phyloP scores from a whole-genome alignment of 2,329 filamentous ascomycete species.

The Fusarium gaditjirri region DNA sequence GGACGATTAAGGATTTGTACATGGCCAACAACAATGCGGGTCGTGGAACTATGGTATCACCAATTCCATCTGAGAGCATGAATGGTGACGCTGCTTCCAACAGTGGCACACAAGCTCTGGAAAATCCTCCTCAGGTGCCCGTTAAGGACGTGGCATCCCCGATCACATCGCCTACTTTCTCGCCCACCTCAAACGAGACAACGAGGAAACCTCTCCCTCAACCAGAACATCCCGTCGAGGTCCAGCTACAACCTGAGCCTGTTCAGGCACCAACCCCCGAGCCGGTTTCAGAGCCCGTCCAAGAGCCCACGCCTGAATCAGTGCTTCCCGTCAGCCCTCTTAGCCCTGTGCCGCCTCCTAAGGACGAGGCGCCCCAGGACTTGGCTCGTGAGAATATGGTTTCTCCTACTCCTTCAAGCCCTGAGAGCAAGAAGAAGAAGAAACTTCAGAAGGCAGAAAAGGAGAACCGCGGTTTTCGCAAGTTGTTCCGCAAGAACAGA shows the following conservation, averaged over 20 bases:
- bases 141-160: conserved; percentile 50
- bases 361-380: conserved; percentile 40
- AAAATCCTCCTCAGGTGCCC: conserved; percentile 54
- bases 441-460: conserved; percentile 66
- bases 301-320: conserved; percentile 12
- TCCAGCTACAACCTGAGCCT: conserved; percentile 13
- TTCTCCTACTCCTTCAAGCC: conserved; percentile 50
- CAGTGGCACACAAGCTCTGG: conserved; percentile 28
- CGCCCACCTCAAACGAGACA: conserved; percentile 27
- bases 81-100: conserved; percentile 34
- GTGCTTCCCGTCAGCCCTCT: conserved; percentile 20
- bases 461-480: conserved; percentile 66
- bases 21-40: conserved; percentile 78
- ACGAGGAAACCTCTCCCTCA: conserved; percentile 38
- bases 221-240: conserved; percentile 1
- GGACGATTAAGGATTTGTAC: conserved; percentile 86
- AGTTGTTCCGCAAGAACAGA: conserved; percentile 74
- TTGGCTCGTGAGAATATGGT: conserved; percentile 35
- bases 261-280: conserved; percentile 1
- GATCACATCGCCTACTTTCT: conserved; percentile 40
- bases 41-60: conserved; percentile 62
- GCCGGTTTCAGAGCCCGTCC: conserved; percentile 5
- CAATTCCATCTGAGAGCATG: conserved; percentile 50
- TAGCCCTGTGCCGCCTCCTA: conserved; percentile 42
- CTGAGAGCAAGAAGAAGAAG: conserved; percentile 56